Conservation (phyloP, 2,329 filamentous ascomycete species). For the Cladophialophora bantiana region DNA sequence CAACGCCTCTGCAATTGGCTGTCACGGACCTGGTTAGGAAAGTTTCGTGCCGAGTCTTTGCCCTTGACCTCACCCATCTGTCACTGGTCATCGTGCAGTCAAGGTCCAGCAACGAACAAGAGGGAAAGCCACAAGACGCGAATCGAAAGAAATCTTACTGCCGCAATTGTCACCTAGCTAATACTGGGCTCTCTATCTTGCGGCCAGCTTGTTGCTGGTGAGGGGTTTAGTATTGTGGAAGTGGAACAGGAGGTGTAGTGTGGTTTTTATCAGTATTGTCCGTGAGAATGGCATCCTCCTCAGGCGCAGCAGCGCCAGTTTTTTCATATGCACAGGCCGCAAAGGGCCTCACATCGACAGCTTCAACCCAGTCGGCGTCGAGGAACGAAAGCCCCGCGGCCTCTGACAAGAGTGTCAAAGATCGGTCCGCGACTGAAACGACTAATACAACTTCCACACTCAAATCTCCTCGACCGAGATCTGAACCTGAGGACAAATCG, state of each 20-base stretch:
- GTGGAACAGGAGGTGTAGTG: conserved; percentile 32
- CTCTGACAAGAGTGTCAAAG: conserved; percentile 32
- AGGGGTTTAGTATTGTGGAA: conserved; percentile 31
- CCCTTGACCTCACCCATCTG: conserved; percentile 5
- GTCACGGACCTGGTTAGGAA: neutral
- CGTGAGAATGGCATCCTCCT: conserved; percentile 51
- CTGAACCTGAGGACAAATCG: conserved; percentile 33
- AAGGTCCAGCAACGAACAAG: neutral
- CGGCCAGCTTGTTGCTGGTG: conserved; percentile 38
- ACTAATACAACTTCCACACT: conserved; percentile 15
- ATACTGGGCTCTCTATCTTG: conserved; percentile 28
- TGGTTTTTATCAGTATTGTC: conserved; percentile 13
- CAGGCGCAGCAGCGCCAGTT: conserved; percentile 56
- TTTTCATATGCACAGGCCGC: conserved; percentile 98
- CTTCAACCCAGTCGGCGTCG: conserved; percentile 35
- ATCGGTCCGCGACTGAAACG: conserved; percentile 20
- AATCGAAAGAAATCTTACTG: neutral
- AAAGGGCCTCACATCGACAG: conserved; percentile 71
- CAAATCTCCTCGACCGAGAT: conserved; percentile 21
- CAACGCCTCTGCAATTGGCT: neutral
- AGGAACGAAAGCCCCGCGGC: conserved; percentile 33
- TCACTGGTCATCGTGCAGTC: conserved; percentile 6
- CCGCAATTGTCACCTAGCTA: conserved; percentile 43
- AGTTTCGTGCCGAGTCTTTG: neutral
- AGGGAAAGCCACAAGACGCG: conserved; percentile 2